Evolutionary conservation across 106 monocot species (phyloP).

Genomic region (Dendrobium officinale): DNA sequence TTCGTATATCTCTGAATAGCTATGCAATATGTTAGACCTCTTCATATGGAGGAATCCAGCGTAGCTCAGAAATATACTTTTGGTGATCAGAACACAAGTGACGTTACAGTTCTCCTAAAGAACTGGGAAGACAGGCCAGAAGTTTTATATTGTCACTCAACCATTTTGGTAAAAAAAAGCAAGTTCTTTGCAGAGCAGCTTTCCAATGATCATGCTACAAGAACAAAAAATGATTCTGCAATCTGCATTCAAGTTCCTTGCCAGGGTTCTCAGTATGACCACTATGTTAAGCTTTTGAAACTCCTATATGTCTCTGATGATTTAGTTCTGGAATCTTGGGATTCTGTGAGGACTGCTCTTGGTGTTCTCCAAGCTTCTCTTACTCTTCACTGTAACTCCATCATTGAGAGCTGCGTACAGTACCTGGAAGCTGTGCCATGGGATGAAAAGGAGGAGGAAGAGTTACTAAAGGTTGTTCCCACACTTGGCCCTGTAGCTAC

Average conservation of each 20-base stretch:
- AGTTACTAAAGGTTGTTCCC: conserved; percentile 51
- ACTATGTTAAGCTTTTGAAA: conserved; percentile 65
- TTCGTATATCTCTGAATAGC: background rate
- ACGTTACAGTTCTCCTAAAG: conserved; percentile 28
- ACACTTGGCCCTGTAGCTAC: conserved; percentile 42
- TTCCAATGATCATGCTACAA: conserved; percentile 4
- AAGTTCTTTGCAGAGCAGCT: conserved; percentile 48
- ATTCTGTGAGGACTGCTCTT: conserved; percentile 61
- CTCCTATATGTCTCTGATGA: conserved; percentile 59
- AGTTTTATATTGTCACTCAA: conserved; percentile 26
- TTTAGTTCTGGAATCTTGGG: conserved; percentile 47
- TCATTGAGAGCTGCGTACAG: conserved; percentile 48
- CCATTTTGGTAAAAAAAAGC: conserved; percentile 28
- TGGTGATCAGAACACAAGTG: conserved; percentile 29
- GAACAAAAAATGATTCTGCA: conserved; percentile 4
- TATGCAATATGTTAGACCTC: conserved; percentile 6
- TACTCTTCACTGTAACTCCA: conserved; percentile 46
- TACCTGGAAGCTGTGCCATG: conserved; percentile 91
- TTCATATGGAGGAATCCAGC: conserved; percentile 6
- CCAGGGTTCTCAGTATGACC: conserved; percentile 41
- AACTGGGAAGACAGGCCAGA: conserved; percentile 33
- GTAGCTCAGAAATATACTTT: conserved; percentile 2
- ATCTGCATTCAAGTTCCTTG: conserved; percentile 54
- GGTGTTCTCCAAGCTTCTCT: conserved; percentile 76
- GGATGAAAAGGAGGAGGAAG: conserved; percentile 96